A percentile compares a stretch with the other conserved stretches of the same genome.
phyloP scores from a whole-genome alignment of 106 monocot genomes.

The Dendrobium chrysotoxum region DNA sequence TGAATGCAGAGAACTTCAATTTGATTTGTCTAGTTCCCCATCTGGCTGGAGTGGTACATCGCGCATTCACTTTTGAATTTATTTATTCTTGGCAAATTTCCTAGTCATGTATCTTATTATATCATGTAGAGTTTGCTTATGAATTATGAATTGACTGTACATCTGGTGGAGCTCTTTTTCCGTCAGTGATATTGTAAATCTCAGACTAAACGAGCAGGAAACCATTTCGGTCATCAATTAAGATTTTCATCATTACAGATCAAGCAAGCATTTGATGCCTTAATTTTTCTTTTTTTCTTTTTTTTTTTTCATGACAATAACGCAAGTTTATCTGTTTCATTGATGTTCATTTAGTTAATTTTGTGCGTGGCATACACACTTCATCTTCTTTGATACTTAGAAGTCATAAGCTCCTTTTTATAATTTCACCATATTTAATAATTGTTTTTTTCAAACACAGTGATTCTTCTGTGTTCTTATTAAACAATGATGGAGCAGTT shows the following conservation, averaged over 20 bases:
- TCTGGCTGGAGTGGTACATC: neutral
- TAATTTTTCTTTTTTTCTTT: neutral
- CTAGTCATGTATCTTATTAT: constrained; percentile 15
- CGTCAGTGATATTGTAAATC: constrained; percentile 2
- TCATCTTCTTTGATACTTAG: neutral
- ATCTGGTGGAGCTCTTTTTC: neutral
- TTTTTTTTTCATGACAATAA: neutral
- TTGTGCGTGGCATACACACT: neutral
- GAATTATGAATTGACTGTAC: constrained; percentile 16
- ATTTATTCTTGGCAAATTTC: constrained; percentile 45
- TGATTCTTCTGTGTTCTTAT: no score
- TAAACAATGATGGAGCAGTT: neutral
- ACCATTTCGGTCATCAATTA: neutral
- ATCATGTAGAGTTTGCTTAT: constrained; percentile 38
- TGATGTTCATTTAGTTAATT: neutral
- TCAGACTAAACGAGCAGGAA: neutral
- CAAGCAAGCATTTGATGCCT: neutral
- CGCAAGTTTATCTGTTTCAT: neutral
- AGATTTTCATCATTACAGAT: constrained; percentile 1
- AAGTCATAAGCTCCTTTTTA: neutral
- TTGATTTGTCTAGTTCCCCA: constrained; percentile 7
- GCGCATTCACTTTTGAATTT: constrained; percentile 18
- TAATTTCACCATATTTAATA: neutral
- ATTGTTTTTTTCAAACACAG: no score
- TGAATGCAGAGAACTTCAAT: neutral